Percentiles rank a stretch among this genome's conserved stretches.
These are phyloP conservation scores for Phalaenopsis hybrid DNA, from an alignment of 116 monocot genomes.

Conservation along the genomic window DNA sequence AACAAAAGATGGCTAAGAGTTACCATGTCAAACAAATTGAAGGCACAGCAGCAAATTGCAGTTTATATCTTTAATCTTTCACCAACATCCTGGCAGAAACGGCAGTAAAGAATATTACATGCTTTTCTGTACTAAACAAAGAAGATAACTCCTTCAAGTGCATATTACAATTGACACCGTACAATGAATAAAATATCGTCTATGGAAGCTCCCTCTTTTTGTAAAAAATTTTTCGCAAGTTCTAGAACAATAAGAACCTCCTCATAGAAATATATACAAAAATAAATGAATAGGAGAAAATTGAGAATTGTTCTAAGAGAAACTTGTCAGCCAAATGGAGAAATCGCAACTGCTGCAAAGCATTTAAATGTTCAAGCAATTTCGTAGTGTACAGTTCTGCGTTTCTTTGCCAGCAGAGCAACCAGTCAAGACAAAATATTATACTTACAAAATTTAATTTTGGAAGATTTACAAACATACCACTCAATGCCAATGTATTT, in stretches of 20 bases:
- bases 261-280: background rate
- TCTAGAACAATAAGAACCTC: background rate
- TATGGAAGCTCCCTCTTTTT: slow-evolving; percentile 62
- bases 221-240: slow-evolving; percentile 16
- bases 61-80: slow-evolving; percentile 67
- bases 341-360: slow-evolving; percentile 80
- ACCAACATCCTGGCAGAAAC: slow-evolving; percentile 34
- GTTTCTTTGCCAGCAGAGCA: too few species aligned
- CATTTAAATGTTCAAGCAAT: slow-evolving; percentile 49
- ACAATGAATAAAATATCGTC: slow-evolving; percentile 46
- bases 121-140: background rate
- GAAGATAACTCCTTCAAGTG: slow-evolving; percentile 1
- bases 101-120: background rate
- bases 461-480: too few species aligned
- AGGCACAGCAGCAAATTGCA: slow-evolving; percentile 47
- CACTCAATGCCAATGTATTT: too few species aligned
- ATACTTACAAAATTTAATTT: too few species aligned
- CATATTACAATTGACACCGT: slow-evolving; percentile 66
- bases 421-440: too few species aligned
- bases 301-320: background rate
- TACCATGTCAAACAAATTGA: slow-evolving; percentile 74
- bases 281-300: background rate
- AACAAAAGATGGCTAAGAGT: background rate
- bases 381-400: too few species aligned
- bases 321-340: slow-evolving; percentile 68